Evolutionary conservation across 1,139 yeast genomes (phyloP).

Genomic region (Kurtzmaniella quercitrusa): DNA sequence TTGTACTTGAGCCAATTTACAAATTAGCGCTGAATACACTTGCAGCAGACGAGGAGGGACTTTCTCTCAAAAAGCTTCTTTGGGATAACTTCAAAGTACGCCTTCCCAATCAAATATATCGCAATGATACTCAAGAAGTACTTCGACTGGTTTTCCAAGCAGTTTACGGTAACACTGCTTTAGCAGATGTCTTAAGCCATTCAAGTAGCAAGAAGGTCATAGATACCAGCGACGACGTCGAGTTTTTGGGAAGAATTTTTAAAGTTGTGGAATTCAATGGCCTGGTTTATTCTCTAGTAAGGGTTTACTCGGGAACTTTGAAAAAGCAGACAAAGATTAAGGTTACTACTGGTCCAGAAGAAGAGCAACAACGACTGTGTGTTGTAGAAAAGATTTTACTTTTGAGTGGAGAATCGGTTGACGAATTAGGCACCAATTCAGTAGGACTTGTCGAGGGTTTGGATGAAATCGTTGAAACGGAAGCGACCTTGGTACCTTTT

Average conservation of each 20-base stretch:
- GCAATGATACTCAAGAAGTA: background rate
- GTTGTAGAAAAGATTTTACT: slow-evolving; percentile 49
- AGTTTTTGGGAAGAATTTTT: background rate
- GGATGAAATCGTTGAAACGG: slow-evolving; percentile 50
- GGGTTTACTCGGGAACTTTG: slow-evolving; percentile 61
- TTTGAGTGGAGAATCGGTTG: slow-evolving; percentile 62
- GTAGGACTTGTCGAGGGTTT: slow-evolving; percentile 67
- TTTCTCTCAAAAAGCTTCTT: slow-evolving; percentile 32
- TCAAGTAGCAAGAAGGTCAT: slow-evolving; percentile 50
- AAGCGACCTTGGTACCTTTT: slow-evolving; percentile 40
- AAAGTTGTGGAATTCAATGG: slow-evolving; percentile 52
- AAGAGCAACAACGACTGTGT: slow-evolving; percentile 48
- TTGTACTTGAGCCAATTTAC: slow-evolving; percentile 76
- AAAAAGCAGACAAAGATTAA: slow-evolving; percentile 43
- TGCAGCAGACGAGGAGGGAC: slow-evolving; percentile 45
- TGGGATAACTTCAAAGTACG: slow-evolving; percentile 43
- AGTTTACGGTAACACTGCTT: background rate
- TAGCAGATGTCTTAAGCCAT: background rate
- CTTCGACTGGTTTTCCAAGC: background rate
- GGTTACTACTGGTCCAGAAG: slow-evolving; percentile 59
- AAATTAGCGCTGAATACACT: slow-evolving; percentile 64
- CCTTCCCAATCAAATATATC: slow-evolving; percentile 15
- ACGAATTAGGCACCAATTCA: slow-evolving; percentile 57
- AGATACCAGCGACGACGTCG: background rate
- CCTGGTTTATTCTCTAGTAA: slow-evolving; percentile 50